Base-by-base conservation (phyloP, 2,329 filamentous ascomycete genomes). In the Ophiocordyceps sinensis region DNA sequence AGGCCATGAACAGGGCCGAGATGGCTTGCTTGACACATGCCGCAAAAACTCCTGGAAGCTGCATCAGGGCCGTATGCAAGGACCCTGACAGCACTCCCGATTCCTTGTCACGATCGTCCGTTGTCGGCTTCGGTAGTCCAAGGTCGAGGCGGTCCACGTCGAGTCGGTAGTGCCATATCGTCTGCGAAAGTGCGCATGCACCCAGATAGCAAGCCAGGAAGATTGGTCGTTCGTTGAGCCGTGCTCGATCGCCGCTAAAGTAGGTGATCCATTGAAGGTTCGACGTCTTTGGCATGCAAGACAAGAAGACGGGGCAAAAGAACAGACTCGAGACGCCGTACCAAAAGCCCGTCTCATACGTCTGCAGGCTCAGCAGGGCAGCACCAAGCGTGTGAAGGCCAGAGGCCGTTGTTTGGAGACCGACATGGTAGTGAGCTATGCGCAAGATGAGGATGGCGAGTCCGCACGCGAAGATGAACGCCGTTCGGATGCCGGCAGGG, bases 171-270 rank as follows among this genome's bases (percentile, higher is more conserved):
- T 95, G 88, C 28, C 73, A 54, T 11, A 71, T 53, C 2, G 82
- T 76, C 58, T 94, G 84, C n/a, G 71, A 62, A 10, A 83, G 44
- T 4, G 83, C 85, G 36, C 91, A 69, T 1, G 79, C 59, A 3
- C 79, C 55, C 48, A 91, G 75, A 52, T 83, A 78, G 44, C 73
- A 75, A 29, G 84, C 78, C 39, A 94, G 67, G 56, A 87, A 91
- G 23, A 96, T 72, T 1, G 86, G 81, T 48, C 83, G 76, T 66
- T 96, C 89, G 57, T 96, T 96, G 44, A 95, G 63, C 40, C 77
- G 72, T 17, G 82, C 72, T 30, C 87, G 74, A 57, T 91, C 85
- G 49, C 72, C 79, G 45, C 67, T 78, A 59, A 75, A 77, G 49
- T 77, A 72, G 41, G 81, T 82, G 49, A 94, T 77, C 73, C 82